These are phyloP conservation scores for Hyphopichia homilentoma DNA, from an alignment of 805 yeast genomes.

Conservation along the genomic window DNA sequence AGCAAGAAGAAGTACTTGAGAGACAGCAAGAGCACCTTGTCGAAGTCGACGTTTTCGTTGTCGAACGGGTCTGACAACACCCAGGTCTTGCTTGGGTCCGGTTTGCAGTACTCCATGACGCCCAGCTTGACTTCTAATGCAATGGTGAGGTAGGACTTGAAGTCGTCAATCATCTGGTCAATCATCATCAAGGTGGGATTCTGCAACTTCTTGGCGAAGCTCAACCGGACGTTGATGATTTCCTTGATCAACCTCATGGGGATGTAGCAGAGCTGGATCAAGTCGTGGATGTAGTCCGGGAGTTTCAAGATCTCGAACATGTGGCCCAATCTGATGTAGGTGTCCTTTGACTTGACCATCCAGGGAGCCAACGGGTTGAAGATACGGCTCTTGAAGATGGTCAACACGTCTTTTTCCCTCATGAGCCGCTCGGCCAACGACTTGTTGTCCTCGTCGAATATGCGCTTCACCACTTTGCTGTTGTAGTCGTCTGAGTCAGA, in stretches of 20 bases:
- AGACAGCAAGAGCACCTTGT: conserved; percentile 67
- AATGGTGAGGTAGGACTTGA: conserved; percentile 68
- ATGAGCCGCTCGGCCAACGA: conserved; percentile 80
- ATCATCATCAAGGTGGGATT: conserved; percentile 94
- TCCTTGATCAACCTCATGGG: conserved; percentile 81
- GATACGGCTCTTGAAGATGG: conserved; percentile 66
- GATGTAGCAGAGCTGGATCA: conserved; percentile 65
- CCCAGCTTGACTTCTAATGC: conserved; percentile 74
- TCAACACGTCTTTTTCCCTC: conserved; percentile 74
- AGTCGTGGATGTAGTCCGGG: conserved; percentile 65
- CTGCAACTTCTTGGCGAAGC: conserved; percentile 71
- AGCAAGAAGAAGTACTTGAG: conserved; percentile 68
- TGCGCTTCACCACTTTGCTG: conserved; percentile 16
- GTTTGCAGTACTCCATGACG: conserved; percentile 54
- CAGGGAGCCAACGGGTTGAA: conserved; percentile 73
- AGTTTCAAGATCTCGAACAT: conserved; percentile 65
- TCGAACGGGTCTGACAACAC: conserved; percentile 62
- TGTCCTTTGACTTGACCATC: conserved; percentile 74
- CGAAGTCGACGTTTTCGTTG: conserved; percentile 47
- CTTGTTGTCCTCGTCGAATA: conserved; percentile 56
- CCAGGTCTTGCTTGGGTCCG: conserved; percentile 62
- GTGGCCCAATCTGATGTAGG: conserved; percentile 59
- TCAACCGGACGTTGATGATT: conserved; percentile 66
- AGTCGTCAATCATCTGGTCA: conserved; percentile 88
- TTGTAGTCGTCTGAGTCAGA: conserved; percentile 1